These are phyloP conservation scores for Eragrostis tef DNA, from an alignment of 202 grass and related monocot species.

Conservation along the genomic window DNA sequence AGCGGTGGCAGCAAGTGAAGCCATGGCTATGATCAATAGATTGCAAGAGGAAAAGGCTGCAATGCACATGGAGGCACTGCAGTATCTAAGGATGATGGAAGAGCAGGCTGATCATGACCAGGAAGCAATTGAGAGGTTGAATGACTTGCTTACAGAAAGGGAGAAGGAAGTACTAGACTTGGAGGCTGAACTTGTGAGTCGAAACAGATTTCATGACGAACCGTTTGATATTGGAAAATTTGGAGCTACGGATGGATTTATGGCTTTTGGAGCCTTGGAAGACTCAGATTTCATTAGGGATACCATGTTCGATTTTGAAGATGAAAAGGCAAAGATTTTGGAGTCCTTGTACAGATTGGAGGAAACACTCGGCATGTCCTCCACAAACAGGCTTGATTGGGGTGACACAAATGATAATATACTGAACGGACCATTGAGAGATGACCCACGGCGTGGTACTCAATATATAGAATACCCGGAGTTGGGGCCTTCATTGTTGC, in stretches of 20 bases:
- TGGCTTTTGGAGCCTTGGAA: slow-evolving; percentile 33
- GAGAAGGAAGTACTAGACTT: slow-evolving; percentile 89
- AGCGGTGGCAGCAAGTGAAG: slow-evolving; percentile 75
- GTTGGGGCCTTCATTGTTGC: slow-evolving; percentile 27
- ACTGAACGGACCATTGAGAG: slow-evolving; percentile 16
- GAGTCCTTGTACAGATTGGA: slow-evolving; percentile 62
- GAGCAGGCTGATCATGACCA: slow-evolving; percentile 91
- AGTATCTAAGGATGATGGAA: slow-evolving; percentile 98
- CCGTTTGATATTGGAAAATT: slow-evolving; percentile 41
- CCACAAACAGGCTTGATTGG: slow-evolving; percentile 23
- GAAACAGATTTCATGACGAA: slow-evolving; percentile 41
- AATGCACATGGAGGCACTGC: slow-evolving; percentile 91
- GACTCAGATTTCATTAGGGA: slow-evolving; percentile 54
- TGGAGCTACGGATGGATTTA: slow-evolving; percentile 33
- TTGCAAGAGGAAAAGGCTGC: slow-evolving; percentile 93
- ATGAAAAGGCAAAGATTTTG: slow-evolving; percentile 75
- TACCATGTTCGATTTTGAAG: slow-evolving; percentile 65
- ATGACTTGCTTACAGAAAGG: slow-evolving; percentile 88
- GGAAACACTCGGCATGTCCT: slow-evolving; percentile 53
- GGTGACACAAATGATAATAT: slow-evolving; percentile 33
- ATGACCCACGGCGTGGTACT: slow-evolving; percentile 31
- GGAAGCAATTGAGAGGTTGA: slow-evolving; percentile 80
- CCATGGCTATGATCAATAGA: slow-evolving; percentile 96
- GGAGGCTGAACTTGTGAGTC: slow-evolving; percentile 71
- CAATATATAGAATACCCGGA: slow-evolving; percentile 42